Conservation (phyloP, 495 filamentous ascomycete species). For the Xylaria flabelliformis region DNA sequence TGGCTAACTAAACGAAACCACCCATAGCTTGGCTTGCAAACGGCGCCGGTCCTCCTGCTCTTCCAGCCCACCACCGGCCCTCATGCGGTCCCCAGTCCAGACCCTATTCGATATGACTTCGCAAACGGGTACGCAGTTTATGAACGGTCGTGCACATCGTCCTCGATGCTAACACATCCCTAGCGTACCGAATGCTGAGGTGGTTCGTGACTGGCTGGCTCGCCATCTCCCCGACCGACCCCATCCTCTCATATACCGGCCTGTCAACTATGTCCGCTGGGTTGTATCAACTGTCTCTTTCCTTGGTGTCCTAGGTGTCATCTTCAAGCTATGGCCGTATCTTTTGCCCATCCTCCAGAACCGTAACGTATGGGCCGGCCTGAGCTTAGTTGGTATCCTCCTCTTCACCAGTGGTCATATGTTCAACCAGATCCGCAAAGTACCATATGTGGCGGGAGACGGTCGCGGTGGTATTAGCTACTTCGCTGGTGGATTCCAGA, state of each 20-base stretch:
- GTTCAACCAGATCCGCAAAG: constrained; percentile 98
- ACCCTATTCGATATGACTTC: constrained; percentile 88
- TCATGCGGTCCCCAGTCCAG: constrained; percentile 69
- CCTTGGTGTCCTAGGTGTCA: constrained; percentile 69
- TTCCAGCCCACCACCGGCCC: constrained; percentile 91
- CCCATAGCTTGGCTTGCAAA: constrained; percentile 85
- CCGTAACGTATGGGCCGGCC: constrained; percentile 90
- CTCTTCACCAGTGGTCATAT: constrained; percentile 97
- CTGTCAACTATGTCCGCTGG: constrained; percentile 84
- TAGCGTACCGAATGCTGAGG: constrained; percentile 77
- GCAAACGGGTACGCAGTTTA: constrained; percentile 68
- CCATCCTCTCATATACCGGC: constrained; percentile 77
- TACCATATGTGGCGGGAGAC: constrained; percentile 91
- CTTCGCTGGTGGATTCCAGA: constrained; percentile 93
- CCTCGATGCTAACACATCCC: neutral
- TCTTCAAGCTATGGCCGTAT: constrained; percentile 81
- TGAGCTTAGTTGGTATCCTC: constrained; percentile 87
- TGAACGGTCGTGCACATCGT: neutral
- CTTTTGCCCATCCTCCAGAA: constrained; percentile 86
- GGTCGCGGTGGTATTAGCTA: constrained; percentile 87
- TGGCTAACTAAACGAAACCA: constrained; percentile 25
- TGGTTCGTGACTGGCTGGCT: constrained; percentile 77
- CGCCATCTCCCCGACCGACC: constrained; percentile 78
- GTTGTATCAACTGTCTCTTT: constrained; percentile 68
- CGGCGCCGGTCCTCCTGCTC: constrained; percentile 85